phyloP scores from a whole-genome alignment of 139 green algal genomes.

The Tetraselmis chui region DNA sequence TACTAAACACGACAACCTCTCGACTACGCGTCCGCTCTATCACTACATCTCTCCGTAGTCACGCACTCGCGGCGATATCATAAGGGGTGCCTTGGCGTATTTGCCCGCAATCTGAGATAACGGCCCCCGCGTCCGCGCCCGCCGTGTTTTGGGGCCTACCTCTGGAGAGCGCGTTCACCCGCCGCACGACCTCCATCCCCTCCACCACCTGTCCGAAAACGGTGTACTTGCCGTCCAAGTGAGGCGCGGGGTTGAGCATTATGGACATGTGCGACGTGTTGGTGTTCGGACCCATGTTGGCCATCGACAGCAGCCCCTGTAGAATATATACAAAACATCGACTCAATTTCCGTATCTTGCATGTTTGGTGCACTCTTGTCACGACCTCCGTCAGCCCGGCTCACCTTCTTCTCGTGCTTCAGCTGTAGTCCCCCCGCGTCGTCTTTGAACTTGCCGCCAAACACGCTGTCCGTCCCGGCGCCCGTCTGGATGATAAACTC shows the following conservation, averaged over 20 bases:
- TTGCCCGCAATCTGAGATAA: conserved; percentile 30
- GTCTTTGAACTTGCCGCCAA: conserved; percentile 37
- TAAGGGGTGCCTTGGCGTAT: conserved; percentile 1
- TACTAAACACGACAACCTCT: too few relatives aligned
- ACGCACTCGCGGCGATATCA: neutral
- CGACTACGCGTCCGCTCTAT: too few relatives aligned
- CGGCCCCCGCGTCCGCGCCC: conserved; percentile 15
- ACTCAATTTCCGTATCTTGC: too few relatives aligned
- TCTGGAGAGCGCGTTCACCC: conserved; percentile 28
- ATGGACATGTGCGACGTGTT: conserved; percentile 68
- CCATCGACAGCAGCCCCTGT: conserved; percentile 65
- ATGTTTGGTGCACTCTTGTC: too few relatives aligned
- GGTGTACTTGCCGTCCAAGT: conserved; percentile 57
- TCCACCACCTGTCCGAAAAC: conserved; percentile 58
- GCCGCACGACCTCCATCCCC: conserved; percentile 27
- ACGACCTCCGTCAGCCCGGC: too few relatives aligned
- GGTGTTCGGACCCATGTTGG: conserved; percentile 51
- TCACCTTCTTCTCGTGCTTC: conserved; percentile 54
- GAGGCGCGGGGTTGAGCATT: conserved; percentile 55
- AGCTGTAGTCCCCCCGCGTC: conserved; percentile 47
- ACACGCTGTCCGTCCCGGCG: conserved; percentile 34
- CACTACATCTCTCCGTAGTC: too few relatives aligned
- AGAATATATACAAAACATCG: too few relatives aligned
- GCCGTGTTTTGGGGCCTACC: conserved; percentile 37
- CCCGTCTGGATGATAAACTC: conserved; percentile 44